Evolutionary conservation across 2,329 filamentous ascomycete species (phyloP).

Genomic region (Aschersonia sp.): DNA sequence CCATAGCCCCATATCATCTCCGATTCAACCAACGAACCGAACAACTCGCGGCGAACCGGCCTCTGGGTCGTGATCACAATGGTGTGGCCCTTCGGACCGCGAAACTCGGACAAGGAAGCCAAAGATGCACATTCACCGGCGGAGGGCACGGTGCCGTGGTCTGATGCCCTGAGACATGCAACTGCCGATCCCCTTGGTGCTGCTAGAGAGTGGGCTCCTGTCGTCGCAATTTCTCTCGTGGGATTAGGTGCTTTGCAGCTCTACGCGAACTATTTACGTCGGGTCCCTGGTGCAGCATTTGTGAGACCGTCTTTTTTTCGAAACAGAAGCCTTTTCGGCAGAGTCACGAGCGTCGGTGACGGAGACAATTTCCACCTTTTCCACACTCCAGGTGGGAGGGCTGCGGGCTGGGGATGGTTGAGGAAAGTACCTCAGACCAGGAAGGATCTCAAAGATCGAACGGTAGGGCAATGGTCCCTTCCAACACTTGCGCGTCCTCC

Average conservation of each 20-base stretch:
- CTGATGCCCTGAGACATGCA: conserved; percentile 17
- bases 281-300: conserved; percentile 64
- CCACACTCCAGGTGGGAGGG: conserved; percentile 81
- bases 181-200: conserved; percentile 16
- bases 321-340: conserved; percentile 62
- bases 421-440: conserved; percentile 57
- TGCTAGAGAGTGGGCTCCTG: conserved; percentile 24
- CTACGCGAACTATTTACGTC: conserved; percentile 66
- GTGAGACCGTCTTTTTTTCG: conserved; percentile 65
- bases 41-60: conserved; percentile 7
- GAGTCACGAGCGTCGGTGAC: conserved; percentile 88
- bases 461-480: conserved; percentile 35
- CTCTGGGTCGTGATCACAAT: conserved; percentile 18
- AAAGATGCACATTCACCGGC: conserved; percentile 9
- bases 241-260: conserved; percentile 29
- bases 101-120: conserved; percentile 10
- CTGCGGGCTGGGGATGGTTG: conserved; percentile 87
- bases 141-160: conserved; percentile 21
- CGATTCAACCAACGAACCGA: not conserved
- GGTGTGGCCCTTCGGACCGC: conserved; percentile 26
- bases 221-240: conserved; percentile 21
- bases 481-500: not conserved
- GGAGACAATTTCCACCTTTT: conserved; percentile 91
- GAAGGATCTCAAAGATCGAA: conserved; percentile 59
- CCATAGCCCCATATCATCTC: not conserved